phyloP scores from a whole-genome alignment of 495 filamentous ascomycete species.

The Podospora tetraspora region DNA sequence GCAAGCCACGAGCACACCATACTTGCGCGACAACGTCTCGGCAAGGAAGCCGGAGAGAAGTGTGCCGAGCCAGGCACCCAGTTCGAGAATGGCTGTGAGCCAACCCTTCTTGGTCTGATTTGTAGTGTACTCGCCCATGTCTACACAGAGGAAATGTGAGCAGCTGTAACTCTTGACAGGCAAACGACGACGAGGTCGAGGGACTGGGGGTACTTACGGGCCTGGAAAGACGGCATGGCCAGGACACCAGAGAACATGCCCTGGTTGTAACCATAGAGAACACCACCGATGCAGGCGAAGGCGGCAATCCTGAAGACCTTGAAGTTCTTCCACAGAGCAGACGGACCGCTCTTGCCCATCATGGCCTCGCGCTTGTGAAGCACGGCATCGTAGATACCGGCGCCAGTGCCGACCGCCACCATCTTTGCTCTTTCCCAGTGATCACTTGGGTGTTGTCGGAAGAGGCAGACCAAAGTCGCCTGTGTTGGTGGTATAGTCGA shows the following conservation, averaged over 20 bases:
- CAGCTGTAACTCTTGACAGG: neutral
- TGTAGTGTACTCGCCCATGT: conserved; percentile 61
- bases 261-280: conserved; percentile 65
- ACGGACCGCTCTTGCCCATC: conserved; percentile 58
- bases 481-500: neutral
- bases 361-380: conserved; percentile 59
- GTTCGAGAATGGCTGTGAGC: conserved; percentile 73
- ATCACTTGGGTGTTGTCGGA: neutral
- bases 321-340: conserved; percentile 61
- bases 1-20: conserved; percentile 65
- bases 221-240: conserved; percentile 54
- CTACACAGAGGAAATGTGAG: conserved; percentile 20
- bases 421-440: neutral
- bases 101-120: conserved; percentile 67
- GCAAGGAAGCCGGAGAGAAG: conserved; percentile 71
- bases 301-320: conserved; percentile 66
- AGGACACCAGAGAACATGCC: conserved; percentile 72
- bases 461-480: neutral
- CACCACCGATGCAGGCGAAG: conserved; percentile 75
- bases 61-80: conserved; percentile 78
- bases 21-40: conserved; percentile 68
- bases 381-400: conserved; percentile 53
- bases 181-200: too few relatives aligned
- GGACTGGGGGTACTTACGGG: conserved; percentile 28
- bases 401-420: conserved; percentile 22